Evolutionary conservation across 2,329 filamentous ascomycete species (phyloP), one percentile per base, ranked within the genome.

Genomic region (Basipetospora chlamydospora): DNA sequence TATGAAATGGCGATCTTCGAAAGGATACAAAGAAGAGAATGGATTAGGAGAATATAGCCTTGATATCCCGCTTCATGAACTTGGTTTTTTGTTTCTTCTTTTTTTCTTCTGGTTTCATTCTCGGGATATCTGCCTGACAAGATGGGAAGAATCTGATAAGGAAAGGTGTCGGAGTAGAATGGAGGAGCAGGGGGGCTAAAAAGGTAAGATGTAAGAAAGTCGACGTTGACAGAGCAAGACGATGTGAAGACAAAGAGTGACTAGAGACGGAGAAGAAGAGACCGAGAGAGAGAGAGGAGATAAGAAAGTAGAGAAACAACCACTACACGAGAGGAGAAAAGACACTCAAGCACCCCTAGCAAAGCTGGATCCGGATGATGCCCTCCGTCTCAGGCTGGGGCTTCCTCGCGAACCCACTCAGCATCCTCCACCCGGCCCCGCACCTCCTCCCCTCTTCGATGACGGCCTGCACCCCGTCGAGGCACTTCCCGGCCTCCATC

Each of bases 381-480:
- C 60, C 57, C 38, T 50, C 55, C 26, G 47, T 47, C 22, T 44
- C 40, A 26, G 47, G 47, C 40, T 46, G 54, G 25, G 75, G 73
- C 63, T 81, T 81, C 52, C 66, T 65, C 16, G 74, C 70, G 51
- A 73, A 78, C 6, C 77, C 77, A 42, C 61, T 72, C 42, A 80
- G 55, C 59, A 71, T 64, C 40, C 76, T 63, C 58, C 71, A 78
- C 8, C 66, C 73, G 3, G 73, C 66, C 31, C 69, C 72, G 48
- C 63, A 66, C 35, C 58, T 55, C 33, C 75, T 61, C 1, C 75
- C 76, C 52, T 80, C 77, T 51, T 80, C 73, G 35, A 80, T 59
- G 23, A 79, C 63, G 26, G 64, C 64, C 21, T 73, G 64, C 6
- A 79, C 67, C 17, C 68, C 69, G 21, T 74, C 69, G 33, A 79